Evolutionary conservation across 177 flowering plant genomes (phyloP).

Genomic region (Vitis hybrid): DNA sequence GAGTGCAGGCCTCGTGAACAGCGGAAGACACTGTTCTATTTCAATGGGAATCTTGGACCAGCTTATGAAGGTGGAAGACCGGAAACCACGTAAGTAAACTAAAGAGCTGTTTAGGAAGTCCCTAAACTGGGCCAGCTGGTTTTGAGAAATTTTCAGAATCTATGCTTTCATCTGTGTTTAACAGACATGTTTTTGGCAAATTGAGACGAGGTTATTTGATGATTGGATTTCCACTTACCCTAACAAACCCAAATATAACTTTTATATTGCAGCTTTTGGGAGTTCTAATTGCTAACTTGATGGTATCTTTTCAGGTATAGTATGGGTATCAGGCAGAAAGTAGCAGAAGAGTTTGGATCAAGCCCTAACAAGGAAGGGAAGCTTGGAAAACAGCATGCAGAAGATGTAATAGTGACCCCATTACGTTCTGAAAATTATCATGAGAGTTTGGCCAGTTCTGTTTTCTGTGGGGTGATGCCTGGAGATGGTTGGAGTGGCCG

Average conservation of each 20-base stretch:
- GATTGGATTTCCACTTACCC: not conserved
- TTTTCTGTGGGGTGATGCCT: constrained; percentile 95
- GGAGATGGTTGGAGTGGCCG: constrained; percentile 99
- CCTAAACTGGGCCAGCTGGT: not conserved
- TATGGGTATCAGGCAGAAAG: constrained; percentile 94
- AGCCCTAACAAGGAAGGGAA: constrained; percentile 85
- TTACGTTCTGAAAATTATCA: constrained; percentile 62
- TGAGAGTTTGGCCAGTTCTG: constrained; percentile 67
- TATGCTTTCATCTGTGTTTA: not conserved
- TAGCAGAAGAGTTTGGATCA: constrained; percentile 94
- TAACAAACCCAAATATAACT: not conserved
- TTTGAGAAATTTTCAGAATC: not conserved
- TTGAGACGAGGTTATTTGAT: not conserved
- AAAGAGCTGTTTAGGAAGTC: constrained; percentile 1
- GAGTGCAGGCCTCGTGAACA: constrained; percentile 59
- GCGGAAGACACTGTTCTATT: constrained; percentile 78
- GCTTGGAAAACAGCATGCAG: constrained; percentile 81
- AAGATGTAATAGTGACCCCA: constrained; percentile 80
- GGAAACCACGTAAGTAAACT: constrained; percentile 72
- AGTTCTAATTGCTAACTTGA: constrained; percentile 5
- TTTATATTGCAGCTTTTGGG: not conserved
- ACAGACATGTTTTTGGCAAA: not conserved
- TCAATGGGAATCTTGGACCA: constrained; percentile 95
- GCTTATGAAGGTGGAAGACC: constrained; percentile 83
- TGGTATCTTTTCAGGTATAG: constrained; percentile 59